A percentile compares a stretch with the other conserved stretches of the same genome.
phyloP scores from a whole-genome alignment of 805 yeast species.

The Pichia gijzeniarum region DNA sequence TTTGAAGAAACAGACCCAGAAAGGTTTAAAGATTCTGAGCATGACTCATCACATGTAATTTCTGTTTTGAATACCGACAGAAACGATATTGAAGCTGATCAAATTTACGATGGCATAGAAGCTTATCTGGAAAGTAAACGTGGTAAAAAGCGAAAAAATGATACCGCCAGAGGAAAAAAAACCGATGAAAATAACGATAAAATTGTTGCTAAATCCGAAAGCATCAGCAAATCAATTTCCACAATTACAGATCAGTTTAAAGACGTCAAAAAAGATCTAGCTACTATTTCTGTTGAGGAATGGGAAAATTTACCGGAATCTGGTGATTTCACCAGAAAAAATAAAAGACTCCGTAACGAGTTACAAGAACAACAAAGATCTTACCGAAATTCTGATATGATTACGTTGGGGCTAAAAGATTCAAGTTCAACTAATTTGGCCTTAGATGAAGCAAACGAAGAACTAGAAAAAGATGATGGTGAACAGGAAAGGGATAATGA shows the following conservation, averaged over 20 bases:
- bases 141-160: conserved; percentile 25
- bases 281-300: conserved; percentile 54
- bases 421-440: conserved; percentile 29
- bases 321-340: conserved; percentile 75
- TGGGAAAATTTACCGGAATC: conserved; percentile 87
- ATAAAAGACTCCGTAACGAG: conserved; percentile 62
- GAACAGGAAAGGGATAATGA: neutral
- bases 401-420: conserved; percentile 36
- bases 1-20: conserved; percentile 6
- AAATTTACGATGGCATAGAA: conserved; percentile 63
- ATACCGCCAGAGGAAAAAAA: conserved; percentile 13
- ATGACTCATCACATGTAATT: neutral
- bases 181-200: conserved; percentile 7
- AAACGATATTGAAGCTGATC: conserved; percentile 75
- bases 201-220: conserved; percentile 15
- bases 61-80: conserved; percentile 20
- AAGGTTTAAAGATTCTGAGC: conserved; percentile 26
- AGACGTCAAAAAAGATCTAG: conserved; percentile 59
- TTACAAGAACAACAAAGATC: conserved; percentile 58
- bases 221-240: conserved; percentile 22
- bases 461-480: conserved; percentile 42
- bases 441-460: conserved; percentile 20
- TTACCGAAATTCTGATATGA: conserved; percentile 78
- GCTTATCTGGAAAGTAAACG: conserved; percentile 32
- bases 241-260: conserved; percentile 50